Conservation (phyloP, 202 grass and related monocot species). For the Thinopyrum obtusiflorum region DNA sequence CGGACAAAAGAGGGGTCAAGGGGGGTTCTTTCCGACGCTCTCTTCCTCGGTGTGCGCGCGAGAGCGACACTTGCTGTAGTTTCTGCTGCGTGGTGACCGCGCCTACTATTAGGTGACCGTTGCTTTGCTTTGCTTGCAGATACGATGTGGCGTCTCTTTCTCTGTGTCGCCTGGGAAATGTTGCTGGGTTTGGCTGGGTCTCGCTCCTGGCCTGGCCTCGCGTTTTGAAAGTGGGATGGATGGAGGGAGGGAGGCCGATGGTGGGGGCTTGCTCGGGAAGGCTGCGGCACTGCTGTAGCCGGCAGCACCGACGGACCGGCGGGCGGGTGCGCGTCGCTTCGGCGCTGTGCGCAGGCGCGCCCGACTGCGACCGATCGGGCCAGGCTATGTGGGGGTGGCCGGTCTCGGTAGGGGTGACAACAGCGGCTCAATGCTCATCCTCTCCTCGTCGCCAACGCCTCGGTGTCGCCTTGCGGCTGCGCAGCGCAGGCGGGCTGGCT, state of each 20-base stretch:
- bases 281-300: background rate
- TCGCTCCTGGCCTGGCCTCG: background rate
- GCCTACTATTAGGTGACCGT: background rate
- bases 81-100: background rate
- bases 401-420: background rate
- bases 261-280: too few species aligned
- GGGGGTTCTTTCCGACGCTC: background rate
- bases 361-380: slow-evolving; percentile 16
- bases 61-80: background rate
- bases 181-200: background rate
- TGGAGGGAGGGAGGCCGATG: too few species aligned
- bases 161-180: background rate
- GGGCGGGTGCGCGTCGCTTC: slow-evolving; percentile 8
- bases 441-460: background rate
- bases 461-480: background rate
- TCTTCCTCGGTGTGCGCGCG: background rate
- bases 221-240: slow-evolving; percentile 16
- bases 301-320: background rate
- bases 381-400: background rate
- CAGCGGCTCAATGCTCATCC: background rate
- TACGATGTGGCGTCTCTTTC: slow-evolving; percentile 37
- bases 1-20: slow-evolving; percentile 44
- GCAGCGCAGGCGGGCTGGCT: background rate
- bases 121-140: background rate
- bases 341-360: background rate